These are phyloP conservation scores for Phyllosticta citribraziliensis DNA, from an alignment of 2,329 filamentous ascomycete genomes.

Conservation along the genomic window DNA sequence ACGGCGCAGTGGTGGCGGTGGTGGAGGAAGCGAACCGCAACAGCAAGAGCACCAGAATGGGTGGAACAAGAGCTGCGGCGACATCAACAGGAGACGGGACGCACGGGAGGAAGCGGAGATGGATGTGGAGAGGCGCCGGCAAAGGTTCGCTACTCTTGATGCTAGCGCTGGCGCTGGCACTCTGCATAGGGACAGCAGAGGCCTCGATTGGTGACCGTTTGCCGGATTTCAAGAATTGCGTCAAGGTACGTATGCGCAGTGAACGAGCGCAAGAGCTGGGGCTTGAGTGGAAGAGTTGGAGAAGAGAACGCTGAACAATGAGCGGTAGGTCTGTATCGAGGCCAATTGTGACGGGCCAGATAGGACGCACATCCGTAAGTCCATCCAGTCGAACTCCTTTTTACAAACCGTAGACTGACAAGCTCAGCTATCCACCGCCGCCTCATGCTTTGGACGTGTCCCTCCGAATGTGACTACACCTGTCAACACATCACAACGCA, in stretches of 20 bases:
- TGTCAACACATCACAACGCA: conserved; percentile 90
- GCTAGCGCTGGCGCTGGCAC: conserved; percentile 17
- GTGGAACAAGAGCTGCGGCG: background rate
- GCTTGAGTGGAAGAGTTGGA: conserved; percentile 4
- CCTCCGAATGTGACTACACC: conserved; percentile 91
- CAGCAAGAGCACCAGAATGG: background rate
- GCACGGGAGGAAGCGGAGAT: background rate
- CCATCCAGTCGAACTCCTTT: background rate
- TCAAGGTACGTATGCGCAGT: conserved; percentile 49
- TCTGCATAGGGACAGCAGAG: conserved; percentile 27
- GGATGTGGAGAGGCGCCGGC: background rate
- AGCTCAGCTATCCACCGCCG: conserved; percentile 67
- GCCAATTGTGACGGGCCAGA: conserved; percentile 67
- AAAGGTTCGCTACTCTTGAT: conserved; percentile 20
- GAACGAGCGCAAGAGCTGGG: background rate
- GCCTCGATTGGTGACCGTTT: conserved; percentile 78
- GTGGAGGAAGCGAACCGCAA: background rate
- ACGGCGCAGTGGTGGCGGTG: background rate
- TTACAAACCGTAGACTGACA: background rate
- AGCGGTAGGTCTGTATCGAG: conserved; percentile 61
- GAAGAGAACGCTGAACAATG: conserved; percentile 10
- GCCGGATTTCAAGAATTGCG: conserved; percentile 78
- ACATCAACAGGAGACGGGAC: background rate
- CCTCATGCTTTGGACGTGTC: conserved; percentile 84
- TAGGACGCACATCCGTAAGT: conserved; percentile 56